These are phyloP conservation scores for Moesziomyces sp. DNA, from an alignment of 1,284 basidiomycete species.

Conservation along the genomic window DNA sequence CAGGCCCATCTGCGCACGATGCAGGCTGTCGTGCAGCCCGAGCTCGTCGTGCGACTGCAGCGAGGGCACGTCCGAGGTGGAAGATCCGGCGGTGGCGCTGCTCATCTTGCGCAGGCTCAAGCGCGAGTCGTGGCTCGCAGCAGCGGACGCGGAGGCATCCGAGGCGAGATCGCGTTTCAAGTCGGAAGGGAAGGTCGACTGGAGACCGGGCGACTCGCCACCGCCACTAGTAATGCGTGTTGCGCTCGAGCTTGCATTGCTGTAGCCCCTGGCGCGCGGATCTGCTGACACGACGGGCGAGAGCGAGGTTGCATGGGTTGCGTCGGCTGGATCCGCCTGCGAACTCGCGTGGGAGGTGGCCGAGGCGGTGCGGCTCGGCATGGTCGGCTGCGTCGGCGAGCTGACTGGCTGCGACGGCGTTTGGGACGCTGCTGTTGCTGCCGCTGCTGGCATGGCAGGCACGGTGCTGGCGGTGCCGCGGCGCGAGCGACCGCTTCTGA, in stretches of 20 bases:
- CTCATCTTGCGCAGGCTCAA: constrained; percentile 50
- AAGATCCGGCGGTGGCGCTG: constrained; percentile 43
- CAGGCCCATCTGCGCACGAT: constrained; percentile 49
- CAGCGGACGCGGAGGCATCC: not conserved
- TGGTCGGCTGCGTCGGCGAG: constrained; percentile 3
- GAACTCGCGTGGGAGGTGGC: constrained; percentile 16
- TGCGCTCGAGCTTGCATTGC: constrained; percentile 29
- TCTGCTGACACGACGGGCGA: constrained; percentile 10
- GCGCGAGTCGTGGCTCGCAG: constrained; percentile 2
- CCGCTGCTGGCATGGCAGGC: constrained; percentile 12
- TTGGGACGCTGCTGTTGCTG: not conserved
- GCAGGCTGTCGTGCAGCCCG: constrained; percentile 41
- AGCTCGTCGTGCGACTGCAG: constrained; percentile 47
- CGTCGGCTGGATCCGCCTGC: constrained; percentile 9
- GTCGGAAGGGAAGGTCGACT: constrained; percentile 1
- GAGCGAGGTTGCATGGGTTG: not conserved
- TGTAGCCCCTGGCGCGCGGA: constrained; percentile 19
- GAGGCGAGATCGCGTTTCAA: not conserved
- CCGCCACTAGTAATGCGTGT: constrained; percentile 1
- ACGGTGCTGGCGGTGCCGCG: constrained; percentile 26
- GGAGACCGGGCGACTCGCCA: constrained; percentile 6
- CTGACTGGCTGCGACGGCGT: constrained; percentile 15
- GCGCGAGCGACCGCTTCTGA: constrained; percentile 40
- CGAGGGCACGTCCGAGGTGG: constrained; percentile 28
- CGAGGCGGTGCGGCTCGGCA: constrained; percentile 18